Base-by-base conservation (phyloP, 2,329 filamentous ascomycete species). In the Aspergillus sp. region DNA sequence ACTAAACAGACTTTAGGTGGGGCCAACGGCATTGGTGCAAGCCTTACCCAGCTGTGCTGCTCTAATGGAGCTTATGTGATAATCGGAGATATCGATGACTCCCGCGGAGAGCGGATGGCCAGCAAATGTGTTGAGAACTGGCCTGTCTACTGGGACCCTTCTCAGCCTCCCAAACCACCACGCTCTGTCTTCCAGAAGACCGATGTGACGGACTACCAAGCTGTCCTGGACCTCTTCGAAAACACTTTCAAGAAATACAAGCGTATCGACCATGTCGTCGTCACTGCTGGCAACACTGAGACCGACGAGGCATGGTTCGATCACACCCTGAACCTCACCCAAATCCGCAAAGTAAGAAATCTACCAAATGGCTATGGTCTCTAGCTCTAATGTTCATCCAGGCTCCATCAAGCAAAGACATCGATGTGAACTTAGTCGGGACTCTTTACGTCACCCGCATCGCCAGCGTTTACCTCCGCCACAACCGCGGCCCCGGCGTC, bases 391-490 rank as follows among this genome's bases (percentile, higher is more conserved):
- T 15, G 4, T 12, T 41, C 17, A 9, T 7, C 15, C 39, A 74
- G 63, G 69, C 68, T 2, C 65, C 68, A 2, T 69, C 71, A 3
- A 65, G 72, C 51, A 74, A 73, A 58, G 71, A 76, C 4, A 65
- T 82, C 12, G 76, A 81, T 39, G 75, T 83, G 54, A 81, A 83
- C 59, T 68, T 83, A 5, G 69, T 73, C 5, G 81, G 78, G 8
- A 75, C 75, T 2, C 62, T 82, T 20, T 76, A 78, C 44, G 81
- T 83, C 58, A 72, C 76, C 4, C 71, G 80, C 1, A 75, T 83
- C 12, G 81, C 81, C 1, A 71, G 76, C 17, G 80, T 79, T 5
- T 83, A 81, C 60, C 72, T 83, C 42, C 74, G 74, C 22, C 75
- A 82, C 66, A 71, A 71, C 55, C 61, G 68, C 39, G 59, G 68